Evolutionary conservation across 225 moss, liverwort and hornwort species (phyloP), one percentile per base, ranked within the genome.

Genomic region (Polytrichum formosum): DNA sequence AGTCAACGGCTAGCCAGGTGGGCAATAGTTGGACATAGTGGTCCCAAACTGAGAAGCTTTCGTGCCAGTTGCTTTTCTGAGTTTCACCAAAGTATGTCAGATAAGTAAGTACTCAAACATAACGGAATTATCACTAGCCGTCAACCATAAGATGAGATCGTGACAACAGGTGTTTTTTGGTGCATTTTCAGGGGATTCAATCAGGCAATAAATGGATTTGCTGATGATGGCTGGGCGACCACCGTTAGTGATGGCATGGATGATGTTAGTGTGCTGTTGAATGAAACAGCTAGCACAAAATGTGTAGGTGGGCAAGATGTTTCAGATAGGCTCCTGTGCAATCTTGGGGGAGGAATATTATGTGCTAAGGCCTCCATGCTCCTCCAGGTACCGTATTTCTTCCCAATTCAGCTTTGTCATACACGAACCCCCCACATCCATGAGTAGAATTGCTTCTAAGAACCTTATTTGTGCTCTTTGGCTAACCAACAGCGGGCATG

Each of bases 311-410:
- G 91, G 61, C 93, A 90, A 76, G 85, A 82, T 64, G 80, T 81
- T 54, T 78, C 89, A 37, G 82, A 90, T 4, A 91, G 89, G 70
- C 78, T 90, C 56, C 85, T 93, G 5, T 90, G 91, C 33, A 85
- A 91, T 62, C 88, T 96, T 70, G 96, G 90, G 67, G 93, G 96
- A 62, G 96, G 96, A 58, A 92, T 96, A 62, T 71, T 96, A 65
- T 96, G 96, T 79, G 93, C 96, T 25, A 96, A 93, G 71, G 96
- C 93, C 26, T 96, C 96, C 67, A 96, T 96, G 96, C 76, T 96
- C 19, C 81, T 96, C 63, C 96, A 96, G 96, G 96, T 96, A 27
- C 55, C 9, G 13, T 7, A 19, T 21, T 28, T 21, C 59, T 46
- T 19, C 16, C 46, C 16, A 13, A 13, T 46, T 4, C 46, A 46